A percentile compares a stretch with the other conserved stretches of the same genome.
phyloP scores from a whole-genome alignment of 2,329 filamentous ascomycete genomes.

The Colletotrichum endophyticum region DNA sequence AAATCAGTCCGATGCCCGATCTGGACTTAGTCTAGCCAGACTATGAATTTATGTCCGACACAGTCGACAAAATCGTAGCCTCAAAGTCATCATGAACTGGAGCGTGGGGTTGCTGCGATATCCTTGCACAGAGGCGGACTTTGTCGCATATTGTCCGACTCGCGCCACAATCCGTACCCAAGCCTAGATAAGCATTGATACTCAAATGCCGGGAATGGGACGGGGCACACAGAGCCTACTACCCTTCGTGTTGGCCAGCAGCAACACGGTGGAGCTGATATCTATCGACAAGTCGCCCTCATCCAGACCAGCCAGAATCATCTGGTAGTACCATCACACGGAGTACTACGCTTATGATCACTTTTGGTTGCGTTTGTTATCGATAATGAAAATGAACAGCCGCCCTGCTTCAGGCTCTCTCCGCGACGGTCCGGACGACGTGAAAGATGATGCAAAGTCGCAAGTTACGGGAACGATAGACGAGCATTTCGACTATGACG shows the following conservation, averaged over 20 bases:
- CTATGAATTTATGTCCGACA: not conserved
- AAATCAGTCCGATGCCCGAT: not conserved
- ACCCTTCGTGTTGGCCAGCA: not conserved
- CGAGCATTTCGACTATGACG: not conserved
- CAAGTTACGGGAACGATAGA: not conserved
- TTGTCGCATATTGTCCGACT: not conserved
- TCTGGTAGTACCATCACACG: not conserved
- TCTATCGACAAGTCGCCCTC: not conserved
- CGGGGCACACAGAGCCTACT: not conserved
- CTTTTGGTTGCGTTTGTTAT: not conserved
- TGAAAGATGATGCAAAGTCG: not conserved
- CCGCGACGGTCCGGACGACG: not conserved
- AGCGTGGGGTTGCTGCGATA: not conserved
- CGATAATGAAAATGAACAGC: not conserved
- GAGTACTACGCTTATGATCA: no score
- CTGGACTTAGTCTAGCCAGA: not conserved
- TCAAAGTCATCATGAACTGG: not conserved
- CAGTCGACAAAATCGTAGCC: not conserved
- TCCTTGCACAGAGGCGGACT: not conserved
- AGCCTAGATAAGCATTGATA: not conserved
- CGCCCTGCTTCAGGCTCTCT: not conserved
- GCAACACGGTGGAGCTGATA: not conserved
- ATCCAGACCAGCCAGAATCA: not conserved
- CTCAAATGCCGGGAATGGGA: not conserved
- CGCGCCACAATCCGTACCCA: not conserved